Conservation (phyloP, 2,329 filamentous ascomycete species). For the Talaromyces albobiverticillius region DNA sequence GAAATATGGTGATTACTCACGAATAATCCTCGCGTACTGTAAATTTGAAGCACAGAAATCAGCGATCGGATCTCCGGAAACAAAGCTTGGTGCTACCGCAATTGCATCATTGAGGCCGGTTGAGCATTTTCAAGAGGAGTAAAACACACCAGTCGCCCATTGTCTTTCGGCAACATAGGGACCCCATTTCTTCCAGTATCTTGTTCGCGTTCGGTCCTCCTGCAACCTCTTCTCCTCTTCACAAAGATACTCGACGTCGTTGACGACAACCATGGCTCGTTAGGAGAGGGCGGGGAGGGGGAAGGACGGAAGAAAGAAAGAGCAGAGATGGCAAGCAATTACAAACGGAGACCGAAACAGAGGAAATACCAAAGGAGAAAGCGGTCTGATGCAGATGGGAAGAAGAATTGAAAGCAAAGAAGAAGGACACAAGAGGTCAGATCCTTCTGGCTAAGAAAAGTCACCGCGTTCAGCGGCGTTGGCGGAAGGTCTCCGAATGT, state of each 20-base stretch:
- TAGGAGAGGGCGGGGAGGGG: background rate
- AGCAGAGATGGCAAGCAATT: too few relatives aligned
- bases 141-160: conserved; percentile 78
- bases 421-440: too few relatives aligned
- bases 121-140: background rate
- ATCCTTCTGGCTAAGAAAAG: too few relatives aligned
- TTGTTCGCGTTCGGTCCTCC: conserved; percentile 75
- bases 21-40: conserved; percentile 88
- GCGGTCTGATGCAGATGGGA: too few relatives aligned
- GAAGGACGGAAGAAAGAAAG: background rate
- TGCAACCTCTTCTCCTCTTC: conserved; percentile 88
- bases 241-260: conserved; percentile 81
- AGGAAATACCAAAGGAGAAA: too few relatives aligned
- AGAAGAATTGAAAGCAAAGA: too few relatives aligned
- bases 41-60: background rate
- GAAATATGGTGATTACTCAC: conserved; percentile 45
- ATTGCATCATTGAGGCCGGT: background rate
- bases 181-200: conserved; percentile 99
- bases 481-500: background rate
- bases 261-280: conserved; percentile 76
- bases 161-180: conserved; percentile 90
- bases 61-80: background rate
- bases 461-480: background rate
- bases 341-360: too few relatives aligned
- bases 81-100: background rate